A percentile compares a stretch with the other conserved stretches of the same genome.
These are phyloP conservation scores for Silene conica DNA, from an alignment of 148 eudicot species.

Conservation along the genomic window DNA sequence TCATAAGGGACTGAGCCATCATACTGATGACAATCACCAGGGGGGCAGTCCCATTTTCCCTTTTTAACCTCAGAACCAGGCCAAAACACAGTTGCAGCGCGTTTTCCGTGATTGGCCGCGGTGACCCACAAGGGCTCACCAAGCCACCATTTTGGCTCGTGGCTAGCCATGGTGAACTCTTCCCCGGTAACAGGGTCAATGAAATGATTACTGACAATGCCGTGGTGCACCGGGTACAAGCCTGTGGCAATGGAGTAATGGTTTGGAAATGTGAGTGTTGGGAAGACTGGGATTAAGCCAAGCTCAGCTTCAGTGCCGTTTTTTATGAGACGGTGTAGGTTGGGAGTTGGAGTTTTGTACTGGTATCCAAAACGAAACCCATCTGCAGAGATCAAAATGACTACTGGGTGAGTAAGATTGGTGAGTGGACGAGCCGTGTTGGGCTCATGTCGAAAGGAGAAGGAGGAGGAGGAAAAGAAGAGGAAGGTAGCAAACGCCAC, in stretches of 20 bases:
- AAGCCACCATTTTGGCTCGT: constrained; percentile 88
- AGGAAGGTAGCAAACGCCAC: no score
- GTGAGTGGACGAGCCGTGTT: constrained; percentile 27
- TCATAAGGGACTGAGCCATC: constrained; percentile 80
- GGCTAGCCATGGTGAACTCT: constrained; percentile 56
- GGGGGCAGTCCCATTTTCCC: constrained; percentile 66
- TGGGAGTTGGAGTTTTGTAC: constrained; percentile 60
- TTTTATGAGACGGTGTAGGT: constrained; percentile 51
- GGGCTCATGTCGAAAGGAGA: no score
- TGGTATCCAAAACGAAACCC: constrained; percentile 91
- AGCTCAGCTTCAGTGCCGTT: constrained; percentile 73
- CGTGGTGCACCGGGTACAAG: constrained; percentile 62
- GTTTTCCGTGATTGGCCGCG: constrained; percentile 46
- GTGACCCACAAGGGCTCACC: constrained; percentile 90
- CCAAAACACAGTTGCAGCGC: constrained; percentile 78
- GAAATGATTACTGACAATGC: constrained; percentile 64
- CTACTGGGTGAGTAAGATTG: constrained; percentile 53
- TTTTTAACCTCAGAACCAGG: constrained; percentile 83
- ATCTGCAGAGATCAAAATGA: constrained; percentile 64
- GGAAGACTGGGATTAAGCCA: constrained; percentile 76
- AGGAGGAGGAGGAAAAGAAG: no score
- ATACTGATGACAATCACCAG: constrained; percentile 37
- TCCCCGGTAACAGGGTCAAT: constrained; percentile 44
- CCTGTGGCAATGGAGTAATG: constrained; percentile 90
- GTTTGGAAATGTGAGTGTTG: constrained; percentile 86